Conservation (phyloP, 257 asterid species). For the Striga asiatica region DNA sequence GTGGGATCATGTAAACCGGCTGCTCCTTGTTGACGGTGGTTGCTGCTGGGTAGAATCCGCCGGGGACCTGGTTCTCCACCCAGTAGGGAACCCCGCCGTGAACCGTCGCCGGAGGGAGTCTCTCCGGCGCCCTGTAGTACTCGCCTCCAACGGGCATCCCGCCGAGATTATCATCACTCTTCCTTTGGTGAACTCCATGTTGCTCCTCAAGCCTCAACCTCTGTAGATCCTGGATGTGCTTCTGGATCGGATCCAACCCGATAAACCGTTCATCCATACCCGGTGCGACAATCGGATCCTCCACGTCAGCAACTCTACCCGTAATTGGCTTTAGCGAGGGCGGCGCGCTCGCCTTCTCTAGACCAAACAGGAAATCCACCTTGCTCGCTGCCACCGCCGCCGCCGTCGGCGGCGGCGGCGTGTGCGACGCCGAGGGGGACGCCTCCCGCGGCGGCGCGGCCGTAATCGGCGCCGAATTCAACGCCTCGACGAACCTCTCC, state of each 20-base stretch:
- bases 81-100: constrained; percentile 34
- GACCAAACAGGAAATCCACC: constrained; percentile 59
- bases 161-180: constrained; percentile 45
- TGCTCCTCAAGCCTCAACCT: constrained; percentile 83
- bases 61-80: constrained; percentile 48
- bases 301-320: constrained; percentile 11
- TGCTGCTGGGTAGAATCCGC: constrained; percentile 38
- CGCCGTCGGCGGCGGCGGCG: constrained; percentile 28
- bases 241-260: constrained; percentile 78
- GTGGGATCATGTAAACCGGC: constrained; percentile 63
- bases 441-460: constrained; percentile 28
- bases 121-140: constrained; percentile 53
- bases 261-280: constrained; percentile 27
- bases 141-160: constrained; percentile 60
- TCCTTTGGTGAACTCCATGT: constrained; percentile 39
- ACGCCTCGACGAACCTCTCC: constrained; percentile 85
- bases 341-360: constrained; percentile 37
- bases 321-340: too few relatives aligned
- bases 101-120: constrained; percentile 24
- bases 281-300: constrained; percentile 25
- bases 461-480: constrained; percentile 53
- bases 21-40: too few relatives aligned
- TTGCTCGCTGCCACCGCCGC: constrained; percentile 15
- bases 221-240: constrained; percentile 86
- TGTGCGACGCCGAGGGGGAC: constrained; percentile 29